Conservation (phyloP, 306 rosid genomes). For the Prunus mongolica region DNA sequence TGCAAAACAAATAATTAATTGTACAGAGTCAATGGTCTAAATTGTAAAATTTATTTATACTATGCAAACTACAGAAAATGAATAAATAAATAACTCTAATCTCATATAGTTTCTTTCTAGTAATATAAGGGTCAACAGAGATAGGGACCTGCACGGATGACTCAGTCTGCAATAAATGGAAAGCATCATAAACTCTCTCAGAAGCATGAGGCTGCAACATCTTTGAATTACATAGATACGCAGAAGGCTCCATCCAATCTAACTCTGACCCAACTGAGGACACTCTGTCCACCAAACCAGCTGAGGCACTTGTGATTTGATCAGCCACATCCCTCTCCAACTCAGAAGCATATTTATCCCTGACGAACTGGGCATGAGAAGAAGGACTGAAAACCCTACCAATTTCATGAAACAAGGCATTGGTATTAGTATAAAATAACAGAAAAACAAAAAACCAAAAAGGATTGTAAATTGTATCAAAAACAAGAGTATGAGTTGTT, state of each 20-base stretch:
- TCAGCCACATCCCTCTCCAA: conserved; percentile 24
- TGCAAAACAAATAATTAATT: background rate
- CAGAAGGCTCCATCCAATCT: conserved; percentile 68
- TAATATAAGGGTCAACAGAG: background rate
- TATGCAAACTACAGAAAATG: background rate
- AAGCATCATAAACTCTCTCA: conserved; percentile 51
- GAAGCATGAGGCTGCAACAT: conserved; percentile 22
- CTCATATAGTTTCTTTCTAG: background rate
- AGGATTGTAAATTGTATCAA: background rate
- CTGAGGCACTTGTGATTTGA: conserved; percentile 13
- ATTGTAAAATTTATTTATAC: too few species aligned
- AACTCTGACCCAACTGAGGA: conserved; percentile 38
- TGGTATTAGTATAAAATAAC: background rate
- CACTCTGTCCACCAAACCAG: conserved; percentile 21
- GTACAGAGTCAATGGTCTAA: background rate
- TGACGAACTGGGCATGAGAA: conserved; percentile 29
- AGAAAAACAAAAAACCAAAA: background rate
- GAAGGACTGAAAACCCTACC: conserved; percentile 49
- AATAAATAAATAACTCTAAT: background rate
- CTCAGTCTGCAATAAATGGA: conserved; percentile 67
- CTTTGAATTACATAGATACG: conserved; percentile 28
- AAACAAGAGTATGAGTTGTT: background rate
- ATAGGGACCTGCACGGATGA: conserved; percentile 60
- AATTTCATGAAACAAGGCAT: background rate
- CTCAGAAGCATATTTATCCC: conserved; percentile 31